Base-by-base conservation (phyloP, 2,329 filamentous ascomycete species). In the Scolecobasidium constrictum region DNA sequence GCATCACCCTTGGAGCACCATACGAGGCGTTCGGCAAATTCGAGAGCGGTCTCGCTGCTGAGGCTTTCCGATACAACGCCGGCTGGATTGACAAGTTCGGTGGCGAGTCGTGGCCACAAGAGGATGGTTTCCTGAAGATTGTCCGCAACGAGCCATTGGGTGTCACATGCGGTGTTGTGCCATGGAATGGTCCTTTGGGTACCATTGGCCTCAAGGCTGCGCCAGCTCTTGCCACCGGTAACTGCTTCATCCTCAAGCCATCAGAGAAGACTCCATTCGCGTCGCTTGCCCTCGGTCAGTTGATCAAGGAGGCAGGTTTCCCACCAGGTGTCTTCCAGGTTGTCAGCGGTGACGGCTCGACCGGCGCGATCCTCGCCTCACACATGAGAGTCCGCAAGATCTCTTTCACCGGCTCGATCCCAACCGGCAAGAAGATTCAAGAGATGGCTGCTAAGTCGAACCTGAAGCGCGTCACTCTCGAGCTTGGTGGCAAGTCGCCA, bases 1-100 rank as follows among this genome's bases (percentile, higher is more conserved):
- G 69, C 4, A 59, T 72, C 42, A 68, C 67, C 0, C 56, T 73
- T 16, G 68, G 68, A 3, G 62, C 65, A 0, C 67, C 69, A 6
- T 66, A 58, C 44, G 58, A 55, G 3, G 52, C 63, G 1, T 68
- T 71, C 45, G 67, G 67, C 12, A 56, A 59, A 17, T 67, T 68
- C 36, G 67, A 69, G 50, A 55, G 65, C 36, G 61, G 52, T 4
- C 48, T 61, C 21, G 59, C 55, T 48, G 54, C 56, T 6, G 61
- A 63, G 50, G 47, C 51, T 11, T 60, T 59, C 48, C 53, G 56
- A 46, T 64, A 65, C 50, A 58, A 59, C 23, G 55, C 56, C 35
- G 58, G 58, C 3, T 62, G 63, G 57, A 59, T 56, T 18, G 63
- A 65, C 45, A 64, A 64, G 48, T 58, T 62, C 44, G 49, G 50